Evolutionary conservation across 1,139 yeast genomes (phyloP), one percentile per base, ranked within the genome.

Genomic region (Debaryomyces fabryi): DNA sequence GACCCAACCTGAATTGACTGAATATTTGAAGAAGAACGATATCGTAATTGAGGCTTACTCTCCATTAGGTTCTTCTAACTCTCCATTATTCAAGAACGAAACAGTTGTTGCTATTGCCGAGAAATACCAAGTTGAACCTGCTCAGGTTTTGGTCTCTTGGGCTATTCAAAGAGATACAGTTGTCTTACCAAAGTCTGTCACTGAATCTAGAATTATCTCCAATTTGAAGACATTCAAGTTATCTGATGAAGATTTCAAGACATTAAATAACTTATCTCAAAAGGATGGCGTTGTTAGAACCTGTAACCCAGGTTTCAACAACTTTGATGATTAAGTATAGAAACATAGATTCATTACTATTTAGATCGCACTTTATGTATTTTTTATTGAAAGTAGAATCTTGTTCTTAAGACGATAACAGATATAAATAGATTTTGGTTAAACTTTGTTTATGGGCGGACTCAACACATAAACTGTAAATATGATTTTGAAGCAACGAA

Each of bases 1-100:
- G 54, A 82, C 85, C 23, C 86, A 82, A 58, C 62, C 66, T 10
- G 79, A 78, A 39, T 63, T 83, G 51, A 67, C 70, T 45, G 66
- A 75, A 18, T 82, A 62, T 59, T 69, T 76, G 55, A 66, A 68
- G 48, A 58, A 68, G 7, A 65, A 82, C 49, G 71, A 70, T 13
- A 79, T 83, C 50, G 52, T 67, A 30, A 60, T 82, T 37, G 79
- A 77, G 47, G 85, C 86, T 8, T 83, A 79, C 60, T 81, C 86
- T 15, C 87, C 88, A 39, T 69, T 82, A 55, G 87, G 87, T 12
- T 73, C 30, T 65, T 61, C 32, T 32, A 36, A 81, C 44, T 81
- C 85, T 12, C 86, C 86, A 46, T 65, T 79, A 45, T 60, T 78
- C 54, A 70, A 76, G 52, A 65, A 78, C 45, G 74, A 74, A 41